A percentile compares a stretch with the other conserved stretches of the same genome.
Conservation (phyloP, 345 rosid genomes). For the Eucalyptus globulus region DNA sequence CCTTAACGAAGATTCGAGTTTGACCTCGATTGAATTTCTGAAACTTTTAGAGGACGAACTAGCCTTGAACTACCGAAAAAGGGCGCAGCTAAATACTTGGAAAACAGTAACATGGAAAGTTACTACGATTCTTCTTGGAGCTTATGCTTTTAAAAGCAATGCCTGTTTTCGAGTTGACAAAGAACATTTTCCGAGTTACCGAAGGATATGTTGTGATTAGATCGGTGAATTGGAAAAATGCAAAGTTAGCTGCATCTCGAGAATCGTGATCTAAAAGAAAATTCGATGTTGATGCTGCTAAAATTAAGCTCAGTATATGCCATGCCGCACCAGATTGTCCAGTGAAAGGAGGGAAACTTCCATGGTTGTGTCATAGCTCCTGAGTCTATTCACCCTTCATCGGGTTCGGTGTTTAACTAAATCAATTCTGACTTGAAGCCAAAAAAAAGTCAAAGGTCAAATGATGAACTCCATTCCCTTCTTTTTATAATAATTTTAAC, state of each 20-base stretch:
- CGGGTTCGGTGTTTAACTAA: not conserved
- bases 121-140: not conserved
- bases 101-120: not conserved
- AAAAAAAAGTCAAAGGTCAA: not conserved
- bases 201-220: not conserved
- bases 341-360: not conserved
- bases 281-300: not conserved
- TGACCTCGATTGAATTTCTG: not conserved
- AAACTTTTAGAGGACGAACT: not conserved
- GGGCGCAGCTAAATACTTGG: not conserved
- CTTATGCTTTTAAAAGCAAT: not conserved
- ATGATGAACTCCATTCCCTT: not conserved
- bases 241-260: not conserved
- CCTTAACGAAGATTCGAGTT: not conserved
- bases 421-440: not conserved
- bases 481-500: too few relatives aligned
- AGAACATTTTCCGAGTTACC: not conserved
- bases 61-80: not conserved
- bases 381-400: not conserved
- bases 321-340: not conserved
- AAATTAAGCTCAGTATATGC: not conserved
- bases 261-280: not conserved
- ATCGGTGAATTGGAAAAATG: not conserved
- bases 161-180: not conserved
- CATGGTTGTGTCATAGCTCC: not conserved